Percentiles rank a stretch among this genome's conserved stretches.
These are phyloP conservation scores for Taxawa tesnikishii DNA, from an alignment of 2,329 filamentous ascomycete species.

Conservation along the genomic window DNA sequence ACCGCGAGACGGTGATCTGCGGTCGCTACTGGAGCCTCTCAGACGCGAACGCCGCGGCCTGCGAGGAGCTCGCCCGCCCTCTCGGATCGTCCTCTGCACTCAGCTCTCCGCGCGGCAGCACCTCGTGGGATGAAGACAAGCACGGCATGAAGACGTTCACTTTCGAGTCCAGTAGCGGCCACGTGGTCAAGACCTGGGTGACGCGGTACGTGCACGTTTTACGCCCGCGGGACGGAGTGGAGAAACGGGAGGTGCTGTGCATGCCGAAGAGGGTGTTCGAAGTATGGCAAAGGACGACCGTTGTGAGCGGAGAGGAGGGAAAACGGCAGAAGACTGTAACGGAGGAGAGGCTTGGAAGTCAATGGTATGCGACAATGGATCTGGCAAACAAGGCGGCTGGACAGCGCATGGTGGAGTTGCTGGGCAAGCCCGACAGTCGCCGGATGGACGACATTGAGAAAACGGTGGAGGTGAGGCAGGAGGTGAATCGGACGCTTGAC, in stretches of 20 bases:
- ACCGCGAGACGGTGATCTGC: not conserved
- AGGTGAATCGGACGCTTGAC: not conserved
- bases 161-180: too few species aligned
- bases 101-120: too few species aligned
- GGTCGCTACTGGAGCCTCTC: slow-evolving; percentile 1
- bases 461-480: not conserved
- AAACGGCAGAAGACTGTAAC: too few species aligned
- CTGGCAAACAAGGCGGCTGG: not conserved
- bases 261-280: not conserved
- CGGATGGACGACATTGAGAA: slow-evolving; percentile 1
- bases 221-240: too few species aligned
- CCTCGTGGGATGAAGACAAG: too few species aligned
- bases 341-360: too few species aligned
- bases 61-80: slow-evolving; percentile 1
- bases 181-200: not conserved
- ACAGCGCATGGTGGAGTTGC: too few species aligned
- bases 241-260: not conserved
- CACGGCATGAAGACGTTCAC: too few species aligned
- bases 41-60: slow-evolving; percentile 3
- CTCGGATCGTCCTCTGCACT: too few species aligned
- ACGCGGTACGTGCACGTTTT: not conserved
- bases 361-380: too few species aligned
- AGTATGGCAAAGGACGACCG: not conserved
- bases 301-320: not conserved
- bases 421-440: too few species aligned